Evolutionary conservation across 2,329 filamentous ascomycete species (phyloP).

Genomic region (Pseudomassariella vexata): DNA sequence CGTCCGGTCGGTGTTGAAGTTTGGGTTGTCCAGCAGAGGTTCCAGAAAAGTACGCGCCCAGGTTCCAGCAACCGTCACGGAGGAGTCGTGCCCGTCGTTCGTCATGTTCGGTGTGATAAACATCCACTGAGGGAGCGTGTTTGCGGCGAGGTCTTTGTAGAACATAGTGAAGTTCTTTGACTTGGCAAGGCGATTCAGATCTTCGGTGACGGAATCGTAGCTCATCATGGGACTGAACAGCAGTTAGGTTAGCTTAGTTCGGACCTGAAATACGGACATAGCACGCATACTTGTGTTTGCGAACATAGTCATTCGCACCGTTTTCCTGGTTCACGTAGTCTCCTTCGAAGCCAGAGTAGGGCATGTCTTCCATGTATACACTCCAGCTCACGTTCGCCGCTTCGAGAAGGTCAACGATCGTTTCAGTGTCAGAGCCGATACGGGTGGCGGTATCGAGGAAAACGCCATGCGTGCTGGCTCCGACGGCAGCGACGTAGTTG

Average conservation of each 20-base stretch:
- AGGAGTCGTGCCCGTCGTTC: slow-evolving; percentile 22
- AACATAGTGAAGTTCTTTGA: slow-evolving; percentile 25
- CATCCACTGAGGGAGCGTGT: slow-evolving; percentile 24
- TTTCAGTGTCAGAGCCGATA: slow-evolving; percentile 35
- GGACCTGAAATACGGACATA: too few species aligned
- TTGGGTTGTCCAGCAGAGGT: slow-evolving; percentile 20
- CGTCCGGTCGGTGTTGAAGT: slow-evolving; percentile 30
- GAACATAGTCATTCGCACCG: slow-evolving; percentile 54
- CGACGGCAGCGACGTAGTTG: slow-evolving; percentile 55
- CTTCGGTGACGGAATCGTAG: slow-evolving; percentile 22
- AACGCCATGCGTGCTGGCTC: slow-evolving; percentile 52
- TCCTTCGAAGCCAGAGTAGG: slow-evolving; percentile 41
- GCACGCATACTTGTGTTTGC: slow-evolving; percentile 58
- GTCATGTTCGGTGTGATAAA: slow-evolving; percentile 44
- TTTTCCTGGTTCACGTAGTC: slow-evolving; percentile 48
- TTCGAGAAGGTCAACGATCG: slow-evolving; percentile 44
- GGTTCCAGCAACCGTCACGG: slow-evolving; percentile 18
- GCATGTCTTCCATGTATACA: slow-evolving; percentile 49
- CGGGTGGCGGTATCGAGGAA: slow-evolving; percentile 43
- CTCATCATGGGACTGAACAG: slow-evolving; percentile 20
- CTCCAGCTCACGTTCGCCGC: slow-evolving; percentile 41
- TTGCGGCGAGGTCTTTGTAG: slow-evolving; percentile 17
- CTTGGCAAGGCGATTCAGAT: slow-evolving; percentile 21
- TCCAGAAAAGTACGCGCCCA: slow-evolving; percentile 21
- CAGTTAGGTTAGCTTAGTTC: too few species aligned